These are phyloP conservation scores for Dendryphion nanum DNA, from an alignment of 2,329 filamentous ascomycete species.

Conservation along the genomic window DNA sequence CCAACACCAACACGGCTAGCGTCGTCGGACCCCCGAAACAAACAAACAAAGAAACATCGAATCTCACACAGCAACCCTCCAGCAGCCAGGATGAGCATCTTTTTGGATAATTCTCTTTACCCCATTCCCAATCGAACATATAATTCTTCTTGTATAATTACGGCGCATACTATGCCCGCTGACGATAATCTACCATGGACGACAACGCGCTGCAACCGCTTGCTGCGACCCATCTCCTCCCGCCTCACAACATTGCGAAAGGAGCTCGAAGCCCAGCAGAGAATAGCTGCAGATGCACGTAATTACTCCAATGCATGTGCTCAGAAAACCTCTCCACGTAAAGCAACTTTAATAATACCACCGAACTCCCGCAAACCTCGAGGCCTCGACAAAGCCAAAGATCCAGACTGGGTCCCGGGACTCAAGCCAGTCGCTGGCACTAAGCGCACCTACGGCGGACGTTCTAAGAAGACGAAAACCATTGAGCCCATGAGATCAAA, in stretches of 20 bases:
- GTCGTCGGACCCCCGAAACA: too few relatives aligned
- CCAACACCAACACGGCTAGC: too few relatives aligned
- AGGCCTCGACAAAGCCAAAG: conserved; percentile 30
- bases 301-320: conserved; percentile 21
- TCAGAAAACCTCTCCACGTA: conserved; percentile 21
- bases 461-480: conserved; percentile 16
- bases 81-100: too few relatives aligned
- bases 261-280: conserved; percentile 24
- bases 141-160: conserved; percentile 4
- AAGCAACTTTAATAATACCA: neutral
- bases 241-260: conserved; percentile 41
- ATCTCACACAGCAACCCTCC: too few relatives aligned
- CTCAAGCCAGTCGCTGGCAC: conserved; percentile 13
- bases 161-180: conserved; percentile 20
- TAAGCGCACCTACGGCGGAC: conserved; percentile 35
- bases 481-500: conserved; percentile 4
- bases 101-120: too few relatives aligned
- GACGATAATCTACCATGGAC: conserved; percentile 41
- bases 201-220: conserved; percentile 43
- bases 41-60: too few relatives aligned
- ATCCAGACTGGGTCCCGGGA: conserved; percentile 38
- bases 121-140: too few relatives aligned
- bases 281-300: conserved; percentile 17
- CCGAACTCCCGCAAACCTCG: conserved; percentile 20
- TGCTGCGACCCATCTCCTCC: conserved; percentile 43